phyloP scores from a whole-genome alignment of 352 stramenopile genomes.

The Globisporangium spiculum region DNA sequence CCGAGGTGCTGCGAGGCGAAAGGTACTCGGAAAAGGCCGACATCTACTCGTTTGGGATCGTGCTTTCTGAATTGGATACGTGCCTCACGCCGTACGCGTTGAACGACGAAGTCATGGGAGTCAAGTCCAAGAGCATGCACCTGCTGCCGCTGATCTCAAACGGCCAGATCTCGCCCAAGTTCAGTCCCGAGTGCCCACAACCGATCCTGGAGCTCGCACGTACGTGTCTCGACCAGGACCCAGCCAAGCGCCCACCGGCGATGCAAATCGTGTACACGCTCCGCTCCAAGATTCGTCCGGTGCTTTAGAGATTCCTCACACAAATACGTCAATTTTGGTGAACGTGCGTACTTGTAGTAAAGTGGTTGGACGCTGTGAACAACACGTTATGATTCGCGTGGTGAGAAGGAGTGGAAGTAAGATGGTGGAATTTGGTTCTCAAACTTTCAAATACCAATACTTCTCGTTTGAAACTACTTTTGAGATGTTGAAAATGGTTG shows the following conservation, averaged over 20 bases:
- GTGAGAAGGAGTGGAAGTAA: not conserved
- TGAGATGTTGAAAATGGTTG: too few species aligned
- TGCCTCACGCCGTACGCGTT: slow-evolving; percentile 31
- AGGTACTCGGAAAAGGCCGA: slow-evolving; percentile 37
- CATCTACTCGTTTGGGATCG: slow-evolving; percentile 36
- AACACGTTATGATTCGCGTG: not conserved
- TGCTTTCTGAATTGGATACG: slow-evolving; percentile 34
- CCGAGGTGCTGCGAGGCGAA: slow-evolving; percentile 46
- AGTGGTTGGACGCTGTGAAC: not conserved
- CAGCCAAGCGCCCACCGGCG: slow-evolving; percentile 35
- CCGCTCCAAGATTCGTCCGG: slow-evolving; percentile 39
- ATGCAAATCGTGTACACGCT: slow-evolving; percentile 49
- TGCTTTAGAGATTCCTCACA: slow-evolving; percentile 18
- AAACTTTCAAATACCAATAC: not conserved
- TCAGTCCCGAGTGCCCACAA: slow-evolving; percentile 35
- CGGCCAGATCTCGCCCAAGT: slow-evolving; percentile 29
- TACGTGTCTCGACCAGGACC: slow-evolving; percentile 37
- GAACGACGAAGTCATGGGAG: slow-evolving; percentile 15
- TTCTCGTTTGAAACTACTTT: not conserved
- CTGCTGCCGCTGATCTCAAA: slow-evolving; percentile 32
- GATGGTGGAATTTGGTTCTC: not conserved
- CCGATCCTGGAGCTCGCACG: slow-evolving; percentile 33
- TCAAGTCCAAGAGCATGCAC: slow-evolving; percentile 25
- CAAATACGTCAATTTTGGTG: not conserved
- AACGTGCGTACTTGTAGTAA: too few species aligned